Percentiles rank a stretch among this genome's conserved stretches.
These are phyloP conservation scores for Agaricus subrufescens DNA, from an alignment of 768 basidiomycete species.

Conservation along the genomic window DNA sequence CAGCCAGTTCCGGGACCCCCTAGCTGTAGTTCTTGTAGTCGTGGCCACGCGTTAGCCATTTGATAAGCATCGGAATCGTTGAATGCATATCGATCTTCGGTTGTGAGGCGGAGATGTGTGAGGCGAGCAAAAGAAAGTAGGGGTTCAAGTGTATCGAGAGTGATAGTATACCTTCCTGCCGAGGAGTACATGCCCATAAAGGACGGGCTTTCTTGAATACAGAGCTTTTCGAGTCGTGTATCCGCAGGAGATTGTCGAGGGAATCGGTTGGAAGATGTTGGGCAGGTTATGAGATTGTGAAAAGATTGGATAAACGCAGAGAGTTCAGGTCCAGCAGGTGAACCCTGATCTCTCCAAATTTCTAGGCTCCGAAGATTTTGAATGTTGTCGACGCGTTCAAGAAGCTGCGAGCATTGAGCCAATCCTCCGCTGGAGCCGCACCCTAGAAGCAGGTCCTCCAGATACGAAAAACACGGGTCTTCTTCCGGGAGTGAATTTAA, in stretches of 20 bases:
- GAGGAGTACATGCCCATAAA: not conserved
- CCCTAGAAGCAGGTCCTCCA: not conserved
- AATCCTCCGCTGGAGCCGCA: not conserved
- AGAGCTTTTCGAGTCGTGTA: not conserved
- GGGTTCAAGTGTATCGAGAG: not conserved
- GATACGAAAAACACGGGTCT: not conserved
- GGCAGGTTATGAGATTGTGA: not conserved
- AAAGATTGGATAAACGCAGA: not conserved
- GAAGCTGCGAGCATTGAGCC: not conserved
- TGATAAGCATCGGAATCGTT: not conserved
- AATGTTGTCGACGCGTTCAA: not conserved
- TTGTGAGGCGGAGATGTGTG: not conserved
- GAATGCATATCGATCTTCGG: not conserved
- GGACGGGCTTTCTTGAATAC: not conserved
- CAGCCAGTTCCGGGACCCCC: not conserved
- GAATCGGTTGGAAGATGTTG: not conserved
- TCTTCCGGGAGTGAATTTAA: not conserved
- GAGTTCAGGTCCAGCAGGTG: not conserved
- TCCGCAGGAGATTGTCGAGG: not conserved
- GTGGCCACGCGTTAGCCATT: constrained; percentile 5
- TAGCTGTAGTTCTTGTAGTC: not conserved
- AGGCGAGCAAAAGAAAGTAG: not conserved
- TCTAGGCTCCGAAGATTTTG: not conserved
- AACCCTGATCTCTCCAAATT: not conserved
- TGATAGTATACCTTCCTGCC: not conserved